These are phyloP conservation scores for Haplosporangium sp. DNA, from an alignment of 371 early-diverging fungal genomes.

Conservation along the genomic window DNA sequence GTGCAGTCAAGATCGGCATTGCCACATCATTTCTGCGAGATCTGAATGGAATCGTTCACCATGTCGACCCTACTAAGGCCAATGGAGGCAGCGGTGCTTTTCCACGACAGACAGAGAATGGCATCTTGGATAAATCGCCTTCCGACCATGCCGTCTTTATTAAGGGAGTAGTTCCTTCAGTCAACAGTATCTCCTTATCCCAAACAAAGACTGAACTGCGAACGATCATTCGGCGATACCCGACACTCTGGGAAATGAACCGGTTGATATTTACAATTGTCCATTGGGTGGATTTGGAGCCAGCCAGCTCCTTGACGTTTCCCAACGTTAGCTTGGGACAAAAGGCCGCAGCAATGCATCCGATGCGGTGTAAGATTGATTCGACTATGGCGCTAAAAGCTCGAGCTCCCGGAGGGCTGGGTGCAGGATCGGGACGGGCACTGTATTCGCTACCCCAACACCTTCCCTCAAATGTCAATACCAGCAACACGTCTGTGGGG, in stretches of 20 bases:
- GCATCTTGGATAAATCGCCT: constrained; percentile 21
- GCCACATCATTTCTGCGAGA: constrained; percentile 40
- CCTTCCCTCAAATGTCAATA: constrained; percentile 26
- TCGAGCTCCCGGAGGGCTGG: constrained; percentile 4
- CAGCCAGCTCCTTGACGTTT: constrained; percentile 17
- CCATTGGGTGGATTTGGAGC: constrained; percentile 54
- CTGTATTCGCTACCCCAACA: constrained; percentile 14
- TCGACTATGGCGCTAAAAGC: constrained; percentile 25
- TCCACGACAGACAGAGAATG: constrained; percentile 11
- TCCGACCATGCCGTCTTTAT: constrained; percentile 42
- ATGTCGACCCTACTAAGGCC: constrained; percentile 9
- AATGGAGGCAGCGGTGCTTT: constrained; percentile 5
- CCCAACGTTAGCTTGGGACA: constrained; percentile 12
- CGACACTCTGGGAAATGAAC: constrained; percentile 47
- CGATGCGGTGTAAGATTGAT: constrained; percentile 41
- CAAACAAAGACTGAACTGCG: constrained; percentile 35
- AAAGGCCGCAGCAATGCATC: constrained; percentile 35
- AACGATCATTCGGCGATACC: constrained; percentile 32
- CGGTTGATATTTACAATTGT: constrained; percentile 44
- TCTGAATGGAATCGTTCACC: constrained; percentile 20
- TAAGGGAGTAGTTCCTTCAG: constrained; percentile 27
- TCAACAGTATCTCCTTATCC: constrained; percentile 9
- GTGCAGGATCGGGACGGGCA: background rate
- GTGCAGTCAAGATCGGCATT: constrained; percentile 36
- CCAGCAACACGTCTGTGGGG: constrained; percentile 13